Percentiles rank a stretch among this genome's conserved stretches.
Conservation (phyloP, 176 grass and related monocot genomes). For the Thalia dealbata region DNA sequence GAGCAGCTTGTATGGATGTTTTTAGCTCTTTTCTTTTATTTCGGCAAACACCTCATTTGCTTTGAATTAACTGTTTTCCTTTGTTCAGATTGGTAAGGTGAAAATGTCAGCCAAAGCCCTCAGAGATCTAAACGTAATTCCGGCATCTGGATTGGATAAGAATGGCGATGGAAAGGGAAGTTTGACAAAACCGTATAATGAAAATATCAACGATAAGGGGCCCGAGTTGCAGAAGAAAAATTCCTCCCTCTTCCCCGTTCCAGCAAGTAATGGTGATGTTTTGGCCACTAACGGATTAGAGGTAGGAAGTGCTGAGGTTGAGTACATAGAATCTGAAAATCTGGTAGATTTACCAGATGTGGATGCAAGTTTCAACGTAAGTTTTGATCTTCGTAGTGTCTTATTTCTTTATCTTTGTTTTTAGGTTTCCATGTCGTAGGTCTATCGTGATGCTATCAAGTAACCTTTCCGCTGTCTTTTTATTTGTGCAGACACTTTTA, state of each 20-base stretch:
- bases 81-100: constrained; percentile 2
- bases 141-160: constrained; percentile 1
- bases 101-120: constrained; percentile 14
- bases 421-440: background rate
- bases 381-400: background rate
- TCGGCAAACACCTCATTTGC: background rate
- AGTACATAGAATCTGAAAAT: constrained; percentile 54
- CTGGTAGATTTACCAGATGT: constrained; percentile 41
- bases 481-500: constrained; percentile 49
- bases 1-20: background rate
- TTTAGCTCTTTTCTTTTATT: background rate
- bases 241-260: background rate
- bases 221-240: constrained; percentile 30
- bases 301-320: constrained; percentile 31
- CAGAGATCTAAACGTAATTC: constrained; percentile 14
- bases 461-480: background rate
- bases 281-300: constrained; percentile 25
- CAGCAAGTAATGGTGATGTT: constrained; percentile 13
- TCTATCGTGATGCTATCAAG: background rate
- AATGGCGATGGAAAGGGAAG: background rate
- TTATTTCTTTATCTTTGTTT: background rate
- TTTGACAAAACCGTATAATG: constrained; percentile 5
- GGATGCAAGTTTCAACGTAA: constrained; percentile 35
- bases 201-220: background rate
- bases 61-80: background rate